Evolutionary conservation across 2,329 filamentous ascomycete genomes (phyloP).

Genomic region (Colletotrichum spinosum): DNA sequence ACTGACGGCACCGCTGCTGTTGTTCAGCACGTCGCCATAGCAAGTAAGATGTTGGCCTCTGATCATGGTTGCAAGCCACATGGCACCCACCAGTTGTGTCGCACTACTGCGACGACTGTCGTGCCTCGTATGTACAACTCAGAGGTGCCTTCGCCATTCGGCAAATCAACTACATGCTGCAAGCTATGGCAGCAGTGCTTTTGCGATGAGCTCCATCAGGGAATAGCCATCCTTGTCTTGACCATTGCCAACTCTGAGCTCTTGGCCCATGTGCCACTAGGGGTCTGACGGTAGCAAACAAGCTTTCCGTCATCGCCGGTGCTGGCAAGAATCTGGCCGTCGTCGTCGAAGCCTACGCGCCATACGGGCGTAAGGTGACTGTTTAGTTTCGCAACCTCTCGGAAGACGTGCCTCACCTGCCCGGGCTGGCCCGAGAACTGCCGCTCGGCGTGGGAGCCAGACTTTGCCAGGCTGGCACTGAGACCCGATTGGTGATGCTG

Average conservation of each 20-base stretch:
- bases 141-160: neutral
- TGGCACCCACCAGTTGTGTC: too few relatives aligned
- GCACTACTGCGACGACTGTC: too few relatives aligned
- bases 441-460: conserved; percentile 58
- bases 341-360: conserved; percentile 77
- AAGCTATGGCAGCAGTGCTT: neutral
- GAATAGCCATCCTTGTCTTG: conserved; percentile 64
- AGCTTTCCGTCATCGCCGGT: conserved; percentile 81
- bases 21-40: too few relatives aligned
- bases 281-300: conserved; percentile 70
- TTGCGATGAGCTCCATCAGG: conserved; percentile 41
- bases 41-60: too few relatives aligned
- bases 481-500: conserved; percentile 58
- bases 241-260: conserved; percentile 70
- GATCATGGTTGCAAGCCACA: too few relatives aligned
- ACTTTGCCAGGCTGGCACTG: conserved; percentile 65
- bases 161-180: too few relatives aligned
- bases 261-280: conserved; percentile 68
- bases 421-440: conserved; percentile 70
- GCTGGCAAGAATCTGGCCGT: conserved; percentile 79
- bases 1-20: too few relatives aligned
- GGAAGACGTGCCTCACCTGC: conserved; percentile 72
- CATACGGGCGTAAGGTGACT: conserved; percentile 79
- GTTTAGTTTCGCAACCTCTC: conserved; percentile 74
- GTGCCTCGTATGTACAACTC: neutral